Evolutionary conservation across 441 rosid species (phyloP), one percentile per base, ranked within the genome.

Genomic region (Syzygium syzygioides): DNA sequence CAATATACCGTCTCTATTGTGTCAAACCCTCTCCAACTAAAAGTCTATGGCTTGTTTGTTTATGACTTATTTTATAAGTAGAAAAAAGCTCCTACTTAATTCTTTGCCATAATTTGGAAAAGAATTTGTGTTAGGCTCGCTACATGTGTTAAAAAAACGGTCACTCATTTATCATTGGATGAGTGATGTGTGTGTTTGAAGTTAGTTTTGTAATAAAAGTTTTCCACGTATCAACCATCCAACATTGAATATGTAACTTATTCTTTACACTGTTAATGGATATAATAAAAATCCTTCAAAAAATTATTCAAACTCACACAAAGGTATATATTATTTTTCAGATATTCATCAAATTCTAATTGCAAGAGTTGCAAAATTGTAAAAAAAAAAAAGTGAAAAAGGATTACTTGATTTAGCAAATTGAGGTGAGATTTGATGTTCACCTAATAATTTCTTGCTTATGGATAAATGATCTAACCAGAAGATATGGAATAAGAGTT

Each of bases 141-240:
- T 4, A 3, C n/a, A 0, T 23, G 5, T 9, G 1, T 23, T n/a
- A n/a, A n/a, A 0, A 9, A 1, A 56, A 23, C 1, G 2, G 0
- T 9, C 1, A 56, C 28, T 4, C 60, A 20, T 23, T 57, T 1
- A 12, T 3, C 17, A 12, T 26, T 0, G 30, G 3, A 59, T 5
- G 15, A 3, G 32, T 28, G 0, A 25, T 6, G 5, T 11, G 3
- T 59, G 5, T 28, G 0, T 59, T 26, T 12, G 3, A 1, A 59
- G 7, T 59, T 28, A 59, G 2, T 59, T 59, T 12, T 28, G 8
- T 26, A 59, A 5, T 13, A 26, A 4, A 59, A 1, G 2, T 12
- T 25, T 59, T 59, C 15, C 30, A 12, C 2, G 4, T 12, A 5
- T 6, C 18, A 1, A 28, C 32, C 30, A 12, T 5, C 30, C 15